Percentiles rank a stretch among this genome's conserved stretches.
These are phyloP conservation scores for Pichia heedii DNA, from an alignment of 805 yeast genomes.

Conservation along the genomic window DNA sequence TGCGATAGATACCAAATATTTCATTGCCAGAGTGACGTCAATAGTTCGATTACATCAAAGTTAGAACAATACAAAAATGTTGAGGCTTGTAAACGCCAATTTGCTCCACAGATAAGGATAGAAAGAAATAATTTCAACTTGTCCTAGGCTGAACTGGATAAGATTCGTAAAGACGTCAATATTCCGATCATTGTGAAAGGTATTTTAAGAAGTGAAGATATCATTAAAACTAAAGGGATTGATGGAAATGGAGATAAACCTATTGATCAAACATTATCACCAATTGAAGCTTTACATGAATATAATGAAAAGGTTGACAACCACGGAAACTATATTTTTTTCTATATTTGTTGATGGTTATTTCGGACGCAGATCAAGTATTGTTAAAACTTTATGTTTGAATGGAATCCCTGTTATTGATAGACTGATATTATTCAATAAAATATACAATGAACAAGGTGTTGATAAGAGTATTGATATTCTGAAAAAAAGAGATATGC, in stretches of 20 bases:
- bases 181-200: constrained; percentile 53
- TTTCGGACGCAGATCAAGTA: constrained; percentile 35
- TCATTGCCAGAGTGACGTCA: constrained; percentile 71
- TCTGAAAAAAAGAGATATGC: constrained; percentile 45
- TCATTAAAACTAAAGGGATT: constrained; percentile 50
- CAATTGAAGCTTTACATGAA: constrained; percentile 53
- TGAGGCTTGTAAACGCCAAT: constrained; percentile 35
- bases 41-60: constrained; percentile 58
- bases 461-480: constrained; percentile 52
- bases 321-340: constrained; percentile 39
- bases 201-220: constrained; percentile 58
- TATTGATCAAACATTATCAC: constrained; percentile 52
- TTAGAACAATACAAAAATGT: constrained; percentile 83
- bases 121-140: constrained; percentile 16
- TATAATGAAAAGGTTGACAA: constrained; percentile 27
- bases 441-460: constrained; percentile 74
- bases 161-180: constrained; percentile 37
- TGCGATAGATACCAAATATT: constrained; percentile 27
- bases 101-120: constrained; percentile 18
- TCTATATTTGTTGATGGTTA: constrained; percentile 44
- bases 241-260: constrained; percentile 74
- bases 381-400: constrained; percentile 34
- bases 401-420: constrained; percentile 58
- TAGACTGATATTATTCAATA: constrained; percentile 66
- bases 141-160: constrained; percentile 53